Evolutionary conservation across 108 stramenopile genomes (phyloP), one percentile per base, ranked within the genome.

Genomic region (Poteriospumella lacustris): DNA sequence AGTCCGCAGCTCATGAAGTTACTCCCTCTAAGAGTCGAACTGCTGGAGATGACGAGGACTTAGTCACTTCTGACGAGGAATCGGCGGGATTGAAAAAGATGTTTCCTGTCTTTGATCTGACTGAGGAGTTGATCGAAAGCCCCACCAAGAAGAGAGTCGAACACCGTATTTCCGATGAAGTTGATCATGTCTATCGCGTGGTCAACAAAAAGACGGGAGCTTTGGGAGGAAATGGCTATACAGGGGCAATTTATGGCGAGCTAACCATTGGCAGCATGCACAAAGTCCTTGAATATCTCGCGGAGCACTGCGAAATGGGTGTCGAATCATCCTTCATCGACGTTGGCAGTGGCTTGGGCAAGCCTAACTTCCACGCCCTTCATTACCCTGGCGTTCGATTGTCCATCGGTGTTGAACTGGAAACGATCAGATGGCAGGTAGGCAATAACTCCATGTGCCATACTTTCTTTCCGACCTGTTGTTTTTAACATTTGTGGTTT

Each of bases 331-430:
- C 90, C 26, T 99, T 99, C 83, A 92, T 99, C 56, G 97, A 99
- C 80, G 93, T 99, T 0, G 97, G 97, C 9, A 87, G 91, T 36
- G 97, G 97, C 41, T 89, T 99, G 33, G 96, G 96, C 19, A 99
- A 99, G 83, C 97, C 97, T 2, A 96, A 93, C 85, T 64, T 99
- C 3, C 96, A 99, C 79, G 97, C 96, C 1, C 87, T 93, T 0
- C 89, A 91, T 75, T 85, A 91, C 83, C 91, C 93, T 2, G 91
- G 89, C 24, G 93, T 94, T 43, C 84, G 89, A 40, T 91, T 93
- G 43, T 90, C 89, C 52, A 89, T 90, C 82, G 97, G 97, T 1
- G 87, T 99, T 58, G 96, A 99, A 82, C 81, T 93, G 77, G 91
- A 95, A 70, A 82, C 86, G 31, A 81, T 84, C 0, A 88, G 97